Evolutionary conservation across 148 eudicot species (phyloP).

Genomic region (Arbutus unedo): DNA sequence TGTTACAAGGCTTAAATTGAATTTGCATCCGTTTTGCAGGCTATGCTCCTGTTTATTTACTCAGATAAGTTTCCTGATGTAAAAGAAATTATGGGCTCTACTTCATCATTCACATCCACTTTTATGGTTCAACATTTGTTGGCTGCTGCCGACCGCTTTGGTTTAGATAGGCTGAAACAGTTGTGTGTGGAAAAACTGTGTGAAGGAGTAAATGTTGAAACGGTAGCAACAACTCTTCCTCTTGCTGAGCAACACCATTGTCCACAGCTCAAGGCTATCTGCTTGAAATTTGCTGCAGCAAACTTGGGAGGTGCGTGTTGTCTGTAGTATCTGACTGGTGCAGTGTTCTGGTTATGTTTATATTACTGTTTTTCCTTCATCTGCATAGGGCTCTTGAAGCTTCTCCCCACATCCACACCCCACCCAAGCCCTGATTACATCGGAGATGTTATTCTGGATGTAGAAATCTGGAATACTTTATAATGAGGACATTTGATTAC

Average conservation of each 20-base stretch:
- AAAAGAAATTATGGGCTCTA: constrained; percentile 56
- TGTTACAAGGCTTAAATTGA: constrained; percentile 3
- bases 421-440: not conserved
- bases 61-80: constrained; percentile 71
- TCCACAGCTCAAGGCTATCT: constrained; percentile 69
- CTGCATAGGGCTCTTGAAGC: not conserved
- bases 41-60: constrained; percentile 69
- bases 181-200: constrained; percentile 79
- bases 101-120: constrained; percentile 42
- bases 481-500: not conserved
- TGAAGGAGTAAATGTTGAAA: constrained; percentile 65
- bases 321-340: constrained; percentile 47
- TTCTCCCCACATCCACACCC: not conserved
- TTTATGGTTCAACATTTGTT: constrained; percentile 83
- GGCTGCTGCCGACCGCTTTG: constrained; percentile 96
- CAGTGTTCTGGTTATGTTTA: constrained; percentile 44
- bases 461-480: not conserved
- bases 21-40: constrained; percentile 46
- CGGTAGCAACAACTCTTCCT: constrained; percentile 81
- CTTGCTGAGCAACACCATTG: constrained; percentile 87
- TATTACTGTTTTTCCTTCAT: not conserved
- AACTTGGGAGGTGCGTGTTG: constrained; percentile 96
- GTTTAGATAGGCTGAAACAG: constrained; percentile 70
- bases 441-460: not conserved
- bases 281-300: constrained; percentile 82